Evolutionary conservation across 108 stramenopile species (phyloP), one percentile per base, ranked within the genome.

Genomic region (Skeletonema tropicum): DNA sequence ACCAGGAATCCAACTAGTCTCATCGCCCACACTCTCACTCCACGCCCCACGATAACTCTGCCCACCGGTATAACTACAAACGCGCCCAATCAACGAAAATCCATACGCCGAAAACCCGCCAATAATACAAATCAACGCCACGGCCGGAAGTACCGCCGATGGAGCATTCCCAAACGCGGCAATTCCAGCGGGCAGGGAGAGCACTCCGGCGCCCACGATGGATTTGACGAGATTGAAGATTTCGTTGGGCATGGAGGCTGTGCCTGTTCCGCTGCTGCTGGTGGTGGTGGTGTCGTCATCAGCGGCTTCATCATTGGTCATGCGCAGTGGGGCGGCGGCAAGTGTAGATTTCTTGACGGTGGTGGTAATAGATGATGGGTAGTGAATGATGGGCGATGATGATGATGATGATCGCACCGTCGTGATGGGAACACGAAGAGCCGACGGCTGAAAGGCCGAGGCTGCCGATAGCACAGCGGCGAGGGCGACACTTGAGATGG

Each of bases 181-280:
- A 64, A 97, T 93, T 52, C 98, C 80, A 21, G 90, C 93, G 19
- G 97, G 97, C 57, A 98, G 74, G 62, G 88, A 79, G 11, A 98
- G 80, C 17, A 95, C 94, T 12, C 97, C 96, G 14, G 96, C 95
- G 25, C 97, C 97, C n/a, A 94, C 91, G 81, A 98, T 92, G 45
- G 87, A 92, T 83, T 98, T 98, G 55, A 94, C 96, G 11, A 97
- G 81, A 78, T 96, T 97, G 85, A 97, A 91, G 38, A 92, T 74
- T 68, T 93, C 90, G 60, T 83, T 88, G 57, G 88, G 81, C 29
- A 92, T 86, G 26, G 86, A 67, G 8, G 91, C 91, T 30, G 83
- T 84, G 3, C 83, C 83, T 0, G 71, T 72, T 30, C 70, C 62
- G 15, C n/a, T n/a, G n/a, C n/a, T n/a, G n/a, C n/a, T n/a, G n/a